Base-by-base conservation (phyloP, 768 basidiomycete genomes). In the Trametes punicea region DNA sequence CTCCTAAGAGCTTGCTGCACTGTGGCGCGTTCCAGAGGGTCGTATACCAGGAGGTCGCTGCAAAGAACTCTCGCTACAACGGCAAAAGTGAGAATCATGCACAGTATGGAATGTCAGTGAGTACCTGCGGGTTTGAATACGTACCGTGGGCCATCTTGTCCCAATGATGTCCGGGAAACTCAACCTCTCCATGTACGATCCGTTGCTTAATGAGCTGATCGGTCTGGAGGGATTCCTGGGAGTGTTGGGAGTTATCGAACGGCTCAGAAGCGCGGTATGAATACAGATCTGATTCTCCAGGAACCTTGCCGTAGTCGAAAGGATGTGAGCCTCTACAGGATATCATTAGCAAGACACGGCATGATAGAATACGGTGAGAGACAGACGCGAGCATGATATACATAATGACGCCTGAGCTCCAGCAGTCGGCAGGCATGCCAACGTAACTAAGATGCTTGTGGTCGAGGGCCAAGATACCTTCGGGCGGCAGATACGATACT, bases 381-480 rank as follows among this genome's bases (percentile, higher is more conserved):
- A 78, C 88, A 57, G 72, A 93, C 91, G 81, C 80, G 46, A 93
- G 74, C 89, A 93, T 93, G 53, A 90, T 83, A 60, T 85, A 92
- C 48, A 93, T 71, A 49, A 89, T 83, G 5, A 92, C 80, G 5
- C 91, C 91, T 11, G 87, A 81, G 62, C 90, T 91, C 91, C 91
- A 93, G 64, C 90, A 93, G 69, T 93, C 91, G 2, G 90, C 80
- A n/a, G 90, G 88, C 85, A 92, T 87, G 18, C 89, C 89, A 29
- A 78, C 70, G 54, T 90, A 91, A 47, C 87, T 83, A 39, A 88
- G 70, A 55, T 88, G 76, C 62, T 85, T 85, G 61, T 87, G 76
- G 62, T 91, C 87, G 38, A 93, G 72, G 6, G 90, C 90, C 9
- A 88, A 75, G 33, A 93, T 81, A 10, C 89, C 91, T 70, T 93